phyloP scores from a whole-genome alignment of 768 basidiomycete genomes.

The Botryobasidium botryosum region DNA sequence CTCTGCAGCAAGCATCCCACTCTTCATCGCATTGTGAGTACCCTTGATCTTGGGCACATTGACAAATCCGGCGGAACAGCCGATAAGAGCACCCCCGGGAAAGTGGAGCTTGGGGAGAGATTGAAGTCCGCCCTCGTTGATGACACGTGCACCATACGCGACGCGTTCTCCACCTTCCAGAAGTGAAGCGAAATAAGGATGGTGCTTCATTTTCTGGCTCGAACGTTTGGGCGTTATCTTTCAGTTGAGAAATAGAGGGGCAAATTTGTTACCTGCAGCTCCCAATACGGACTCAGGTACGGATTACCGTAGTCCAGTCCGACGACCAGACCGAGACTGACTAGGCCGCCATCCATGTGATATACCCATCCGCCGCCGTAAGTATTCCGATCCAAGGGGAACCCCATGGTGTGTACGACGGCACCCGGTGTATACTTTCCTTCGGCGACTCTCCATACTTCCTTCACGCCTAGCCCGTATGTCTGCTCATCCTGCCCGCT shows the following conservation, averaged over 20 bases:
- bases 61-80: constrained; percentile 90
- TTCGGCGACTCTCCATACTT: constrained; percentile 82
- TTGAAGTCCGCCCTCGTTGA: constrained; percentile 91
- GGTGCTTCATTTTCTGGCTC: constrained; percentile 78
- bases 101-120: constrained; percentile 70
- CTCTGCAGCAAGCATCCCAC: constrained; percentile 93
- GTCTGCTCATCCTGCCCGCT: constrained; percentile 70
- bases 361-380: constrained; percentile 93
- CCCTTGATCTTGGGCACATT: constrained; percentile 98
- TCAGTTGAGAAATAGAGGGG: constrained; percentile 12
- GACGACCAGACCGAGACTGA: constrained; percentile 80
- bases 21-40: constrained; percentile 98
- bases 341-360: constrained; percentile 85
- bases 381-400: constrained; percentile 69
- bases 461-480: constrained; percentile 90
- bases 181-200: constrained; percentile 75
- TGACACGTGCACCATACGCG: constrained; percentile 75
- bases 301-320: constrained; percentile 93
- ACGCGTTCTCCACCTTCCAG: constrained; percentile 63
- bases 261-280: constrained; percentile 52
- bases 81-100: constrained; percentile 92
- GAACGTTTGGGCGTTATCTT: neutral
- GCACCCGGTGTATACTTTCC: constrained; percentile 47
- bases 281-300: constrained; percentile 77
- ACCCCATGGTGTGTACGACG: constrained; percentile 89